Evolutionary conservation across 306 rosid species (phyloP).

Genomic region (Potentilla sterilis): DNA sequence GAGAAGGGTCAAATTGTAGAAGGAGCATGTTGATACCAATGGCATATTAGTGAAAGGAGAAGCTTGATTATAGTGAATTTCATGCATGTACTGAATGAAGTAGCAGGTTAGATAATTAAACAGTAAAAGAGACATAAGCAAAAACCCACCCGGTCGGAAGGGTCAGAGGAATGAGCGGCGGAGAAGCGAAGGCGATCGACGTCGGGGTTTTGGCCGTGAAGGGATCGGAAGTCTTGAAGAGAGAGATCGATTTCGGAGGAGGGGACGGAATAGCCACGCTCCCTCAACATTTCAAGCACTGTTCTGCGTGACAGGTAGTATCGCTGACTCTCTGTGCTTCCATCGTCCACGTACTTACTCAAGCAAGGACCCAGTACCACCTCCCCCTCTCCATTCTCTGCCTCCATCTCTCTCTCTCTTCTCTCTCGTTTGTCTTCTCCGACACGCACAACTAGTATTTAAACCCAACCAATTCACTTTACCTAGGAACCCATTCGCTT

Average conservation of each 20-base stretch:
- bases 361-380: conserved; percentile 38
- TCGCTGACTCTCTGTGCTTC: conserved; percentile 61
- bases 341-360: conserved; percentile 50
- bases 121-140: too few relatives aligned
- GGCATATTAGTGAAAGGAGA: not conserved
- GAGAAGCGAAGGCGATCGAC: conserved; percentile 71
- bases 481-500: too few relatives aligned
- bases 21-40: not conserved
- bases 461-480: not conserved
- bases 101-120: too few relatives aligned
- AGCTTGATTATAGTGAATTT: too few relatives aligned
- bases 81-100: too few relatives aligned
- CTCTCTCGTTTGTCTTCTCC: not conserved
- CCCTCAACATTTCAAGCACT: conserved; percentile 73
- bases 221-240: conserved; percentile 61
- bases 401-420: conserved; percentile 18
- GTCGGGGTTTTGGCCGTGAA: conserved; percentile 50
- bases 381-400: conserved; percentile 6
- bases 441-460: not conserved
- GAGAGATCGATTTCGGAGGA: conserved; percentile 50
- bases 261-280: conserved; percentile 71
- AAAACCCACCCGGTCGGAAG: conserved; percentile 63
- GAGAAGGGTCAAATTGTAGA: not conserved
- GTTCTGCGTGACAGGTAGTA: conserved; percentile 75
- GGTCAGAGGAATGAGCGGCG: conserved; percentile 51